Conservation (phyloP, 352 stramenopile species). For the Globisporangium sylvaticum region DNA sequence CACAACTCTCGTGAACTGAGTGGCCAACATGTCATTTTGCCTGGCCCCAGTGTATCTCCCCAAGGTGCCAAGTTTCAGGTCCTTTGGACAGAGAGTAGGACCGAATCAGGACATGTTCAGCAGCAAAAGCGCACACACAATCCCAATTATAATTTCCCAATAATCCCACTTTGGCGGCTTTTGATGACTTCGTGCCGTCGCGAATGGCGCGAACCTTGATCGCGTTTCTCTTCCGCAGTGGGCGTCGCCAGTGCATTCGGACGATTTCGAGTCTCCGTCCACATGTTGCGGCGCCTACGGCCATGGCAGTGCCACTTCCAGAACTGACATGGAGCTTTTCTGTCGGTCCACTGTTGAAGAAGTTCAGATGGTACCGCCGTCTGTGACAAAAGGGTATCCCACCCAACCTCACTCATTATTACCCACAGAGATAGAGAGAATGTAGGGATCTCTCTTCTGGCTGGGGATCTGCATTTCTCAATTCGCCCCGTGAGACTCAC, state of each 20-base stretch:
- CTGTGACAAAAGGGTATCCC: neutral
- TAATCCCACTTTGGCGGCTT: neutral
- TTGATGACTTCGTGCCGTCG: neutral
- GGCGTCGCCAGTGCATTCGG: neutral
- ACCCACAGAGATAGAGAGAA: neutral
- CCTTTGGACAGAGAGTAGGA: neutral
- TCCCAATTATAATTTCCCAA: neutral
- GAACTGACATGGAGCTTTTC: neutral
- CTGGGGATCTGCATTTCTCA: neutral
- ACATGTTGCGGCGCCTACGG: neutral
- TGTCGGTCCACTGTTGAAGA: neutral
- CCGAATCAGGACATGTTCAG: neutral
- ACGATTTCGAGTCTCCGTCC: neutral
- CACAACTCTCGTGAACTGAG: neutral
- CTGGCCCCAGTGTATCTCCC: neutral
- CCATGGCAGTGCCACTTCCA: neutral
- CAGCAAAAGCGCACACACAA: neutral
- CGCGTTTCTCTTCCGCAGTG: neutral
- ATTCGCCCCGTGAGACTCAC: neutral
- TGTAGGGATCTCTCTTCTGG: neutral
- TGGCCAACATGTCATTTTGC: neutral
- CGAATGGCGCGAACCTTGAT: neutral
- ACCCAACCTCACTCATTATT: neutral
- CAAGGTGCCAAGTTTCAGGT: neutral
- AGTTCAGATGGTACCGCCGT: conserved; percentile 1